phyloP scores from a whole-genome alignment of 306 rosid genomes.

The Coriaria nepalensis region DNA sequence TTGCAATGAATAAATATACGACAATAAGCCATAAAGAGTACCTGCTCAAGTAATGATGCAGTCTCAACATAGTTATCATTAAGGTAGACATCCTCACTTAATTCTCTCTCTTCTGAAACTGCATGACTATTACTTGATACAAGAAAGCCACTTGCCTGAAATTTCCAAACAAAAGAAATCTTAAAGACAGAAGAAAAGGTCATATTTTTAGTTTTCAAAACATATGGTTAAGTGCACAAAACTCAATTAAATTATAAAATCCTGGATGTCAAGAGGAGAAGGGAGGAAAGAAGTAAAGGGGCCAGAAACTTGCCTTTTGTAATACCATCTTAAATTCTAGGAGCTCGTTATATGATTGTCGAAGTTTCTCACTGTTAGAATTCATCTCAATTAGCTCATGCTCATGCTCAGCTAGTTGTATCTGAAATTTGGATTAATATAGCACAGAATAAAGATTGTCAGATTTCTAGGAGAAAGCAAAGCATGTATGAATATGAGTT shows the following conservation, averaged over 20 bases:
- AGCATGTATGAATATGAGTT: conserved; percentile 7
- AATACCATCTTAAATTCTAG: conserved; percentile 91
- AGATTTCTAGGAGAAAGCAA: conserved; percentile 20
- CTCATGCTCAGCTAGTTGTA: conserved; percentile 89
- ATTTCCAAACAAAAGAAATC: conserved; percentile 14
- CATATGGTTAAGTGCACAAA: too few species aligned
- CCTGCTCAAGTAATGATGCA: conserved; percentile 79
- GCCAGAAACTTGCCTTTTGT: conserved; percentile 51
- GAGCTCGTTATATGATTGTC: conserved; percentile 87
- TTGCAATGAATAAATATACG: conserved; percentile 6
- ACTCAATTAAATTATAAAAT: conserved; percentile 1
- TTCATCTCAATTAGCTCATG: conserved; percentile 89
- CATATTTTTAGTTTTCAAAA: background rate
- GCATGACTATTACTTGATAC: conserved; percentile 51
- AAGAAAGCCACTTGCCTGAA: conserved; percentile 81
- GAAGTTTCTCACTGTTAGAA: conserved; percentile 81
- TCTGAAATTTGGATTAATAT: conserved; percentile 29
- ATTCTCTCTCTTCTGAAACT: conserved; percentile 59
- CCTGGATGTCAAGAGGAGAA: background rate
- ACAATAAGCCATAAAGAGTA: conserved; percentile 17
- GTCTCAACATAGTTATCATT: conserved; percentile 49
- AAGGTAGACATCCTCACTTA: conserved; percentile 61
- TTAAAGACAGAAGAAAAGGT: conserved; percentile 4
- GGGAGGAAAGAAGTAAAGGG: conserved; percentile 2
- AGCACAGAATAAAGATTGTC: conserved; percentile 12